Evolutionary conservation across 768 basidiomycete genomes (phyloP), one percentile per base, ranked within the genome.

Genomic region (Leccinum truebloodii): DNA sequence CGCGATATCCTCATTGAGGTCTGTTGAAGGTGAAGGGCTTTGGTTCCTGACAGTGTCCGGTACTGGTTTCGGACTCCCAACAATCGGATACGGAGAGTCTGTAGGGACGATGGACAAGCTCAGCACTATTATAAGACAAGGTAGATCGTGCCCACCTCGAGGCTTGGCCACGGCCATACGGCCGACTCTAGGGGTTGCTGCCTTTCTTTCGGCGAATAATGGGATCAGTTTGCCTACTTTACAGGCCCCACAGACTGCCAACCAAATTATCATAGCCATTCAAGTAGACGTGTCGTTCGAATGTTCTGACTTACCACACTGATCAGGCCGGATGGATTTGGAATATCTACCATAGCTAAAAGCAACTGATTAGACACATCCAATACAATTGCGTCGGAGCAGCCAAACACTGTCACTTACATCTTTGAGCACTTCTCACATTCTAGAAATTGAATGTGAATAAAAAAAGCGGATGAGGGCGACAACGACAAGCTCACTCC

Each of bases 311-410:
- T 62, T 63, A 88, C 89, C 78, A 57, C 83, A 85, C 77, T 86
- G 82, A 34, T 85, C 81, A 14, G 86, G 80, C 14, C 79, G 77
- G 64, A 90, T 90, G 20, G 89, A 90, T 61, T 87, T 91, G 68
- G 83, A 87, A 66, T 86, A 85, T 34, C 89, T 83, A 16, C 89
- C 89, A 66, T 91, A 91, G 55, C 89, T 90, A 63, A 20, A 30
- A 39, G 41, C 10, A 48, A 28, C 26, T 39, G 20, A 48, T 67
- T 52, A 63, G 59, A 60, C 26, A 58, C 35, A 57, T 44, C 13
- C 10, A 14, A 51, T 22, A 57, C 3, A 41, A 20, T 13, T 4
- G 20, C 44, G 32, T 37, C 16, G 5, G 8, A 54, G 22, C 34
- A 7, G 22, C 6, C 30, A 37, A 37, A 8, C 12, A 35, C 6